Conservation (phyloP, 768 basidiomycete species). For the Coprinopsis strossmayeri region DNA sequence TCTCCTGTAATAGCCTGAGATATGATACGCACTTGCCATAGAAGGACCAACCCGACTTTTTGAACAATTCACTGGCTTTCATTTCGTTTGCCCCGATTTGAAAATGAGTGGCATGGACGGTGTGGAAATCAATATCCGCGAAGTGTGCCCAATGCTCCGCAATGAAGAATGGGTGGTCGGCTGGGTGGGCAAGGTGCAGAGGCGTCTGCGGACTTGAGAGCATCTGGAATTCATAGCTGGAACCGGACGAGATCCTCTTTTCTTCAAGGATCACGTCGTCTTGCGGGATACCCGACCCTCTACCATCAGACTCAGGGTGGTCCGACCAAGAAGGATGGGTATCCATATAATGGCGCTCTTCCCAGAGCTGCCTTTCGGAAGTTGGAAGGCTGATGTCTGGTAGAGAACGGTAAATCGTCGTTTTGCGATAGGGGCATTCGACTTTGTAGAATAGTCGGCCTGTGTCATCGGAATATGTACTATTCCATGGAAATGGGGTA, state of each 20-base stretch:
- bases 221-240: neutral
- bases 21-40: conserved; percentile 3
- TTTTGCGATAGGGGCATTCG: neutral
- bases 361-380: conserved; percentile 10
- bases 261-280: conserved; percentile 7
- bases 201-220: neutral
- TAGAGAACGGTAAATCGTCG: conserved; percentile 5
- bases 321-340: conserved; percentile 4
- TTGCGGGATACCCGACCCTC: conserved; percentile 1
- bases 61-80: conserved; percentile 1
- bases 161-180: conserved; percentile 4
- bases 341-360: conserved; percentile 8
- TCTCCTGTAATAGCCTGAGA: too few species aligned
- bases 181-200: neutral
- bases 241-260: neutral
- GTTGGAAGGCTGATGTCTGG: conserved; percentile 8
- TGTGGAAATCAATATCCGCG: conserved; percentile 2
- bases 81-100: conserved; percentile 4
- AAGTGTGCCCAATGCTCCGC: conserved; percentile 8
- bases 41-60: neutral
- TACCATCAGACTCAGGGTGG: conserved; percentile 7
- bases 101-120: neutral
- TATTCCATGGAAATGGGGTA: conserved; percentile 6
- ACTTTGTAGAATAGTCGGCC: conserved; percentile 8
- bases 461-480: conserved; percentile 5